Base-by-base conservation (phyloP, 2,329 filamentous ascomycete genomes). In the Venturia asperata region DNA sequence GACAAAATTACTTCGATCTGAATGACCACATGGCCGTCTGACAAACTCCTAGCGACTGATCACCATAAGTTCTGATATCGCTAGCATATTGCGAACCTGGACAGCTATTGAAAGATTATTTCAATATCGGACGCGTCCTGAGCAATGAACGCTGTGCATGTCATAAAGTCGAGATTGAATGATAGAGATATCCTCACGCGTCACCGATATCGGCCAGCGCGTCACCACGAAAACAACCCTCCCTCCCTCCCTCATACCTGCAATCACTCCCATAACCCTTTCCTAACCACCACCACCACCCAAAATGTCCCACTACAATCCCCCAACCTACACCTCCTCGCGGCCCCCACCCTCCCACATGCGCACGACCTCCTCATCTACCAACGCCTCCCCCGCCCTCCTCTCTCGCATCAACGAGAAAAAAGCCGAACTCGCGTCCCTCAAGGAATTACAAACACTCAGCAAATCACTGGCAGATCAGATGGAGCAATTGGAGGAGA, bases 321-420 rank as follows among this genome's bases (percentile, higher is more conserved):
- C 58, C 2, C 30, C 52, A 21, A 52, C 47, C 47, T 52, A 52
- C 21, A 52, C 47, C 27, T 58, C 52, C 52, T 37, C 39, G 11
- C 65, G 66, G 11, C 43, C 66, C 5, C 39, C 67, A 21, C 83
- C 87, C 3, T 85, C 86, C 34, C 87, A 92, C 71, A 78, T 90
- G 71, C 87, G 88, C 66, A n/a, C 56, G 39, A 21, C 19, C 42
- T 67, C 66, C 13, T 84, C 86, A 70, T 78, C 80, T 30, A 78
- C 60, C 13, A 83, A 85, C 61, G 87, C 90, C 74, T 89, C 89
- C 1, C 85, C 89, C 0, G 84, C 85, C 34, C 80, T 94, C 19
- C 78, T 89, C 63, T 85, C 88, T 56, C 87, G 90, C 68, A 91
- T 95, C 73, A 86, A 89, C 68, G 90, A 94, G 78, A 95, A 95